Evolutionary conservation across 768 basidiomycete species (phyloP).

Genomic region (Asterophora lycoperdoides): DNA sequence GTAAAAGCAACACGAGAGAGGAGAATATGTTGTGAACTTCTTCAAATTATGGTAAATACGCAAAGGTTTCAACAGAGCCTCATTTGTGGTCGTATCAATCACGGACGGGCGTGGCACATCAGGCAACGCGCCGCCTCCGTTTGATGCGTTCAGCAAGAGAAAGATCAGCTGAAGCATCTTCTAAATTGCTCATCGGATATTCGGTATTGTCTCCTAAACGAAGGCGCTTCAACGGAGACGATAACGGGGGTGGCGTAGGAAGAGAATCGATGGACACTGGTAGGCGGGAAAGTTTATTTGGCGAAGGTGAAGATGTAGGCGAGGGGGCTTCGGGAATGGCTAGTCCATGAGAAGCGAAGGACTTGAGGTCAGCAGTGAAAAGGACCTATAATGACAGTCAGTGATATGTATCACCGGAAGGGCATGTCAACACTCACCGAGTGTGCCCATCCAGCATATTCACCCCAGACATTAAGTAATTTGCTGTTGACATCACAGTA

Average conservation of each 20-base stretch:
- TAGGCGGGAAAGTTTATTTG: background rate
- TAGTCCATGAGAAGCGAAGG: constrained; percentile 59
- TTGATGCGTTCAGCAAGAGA: constrained; percentile 42
- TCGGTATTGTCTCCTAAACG: background rate
- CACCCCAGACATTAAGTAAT: constrained; percentile 68
- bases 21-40: background rate
- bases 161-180: constrained; percentile 7
- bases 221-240: constrained; percentile 31
- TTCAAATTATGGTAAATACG: background rate
- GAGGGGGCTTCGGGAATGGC: constrained; percentile 14
- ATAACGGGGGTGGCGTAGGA: constrained; percentile 25
- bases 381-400: constrained; percentile 44
- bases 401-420: background rate
- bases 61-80: background rate
- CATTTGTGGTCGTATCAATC: background rate
- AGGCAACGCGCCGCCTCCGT: constrained; percentile 27
- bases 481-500: constrained; percentile 69
- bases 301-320: constrained; percentile 11
- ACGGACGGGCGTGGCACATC: background rate
- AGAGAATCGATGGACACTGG: constrained; percentile 13
- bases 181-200: background rate
- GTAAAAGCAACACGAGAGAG: too few relatives aligned
- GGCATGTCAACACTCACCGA: constrained; percentile 39
- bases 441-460: constrained; percentile 89
- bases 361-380: constrained; percentile 71